Conservation (phyloP, 176 grass and related monocot species). For the Elaeis guineensis region DNA sequence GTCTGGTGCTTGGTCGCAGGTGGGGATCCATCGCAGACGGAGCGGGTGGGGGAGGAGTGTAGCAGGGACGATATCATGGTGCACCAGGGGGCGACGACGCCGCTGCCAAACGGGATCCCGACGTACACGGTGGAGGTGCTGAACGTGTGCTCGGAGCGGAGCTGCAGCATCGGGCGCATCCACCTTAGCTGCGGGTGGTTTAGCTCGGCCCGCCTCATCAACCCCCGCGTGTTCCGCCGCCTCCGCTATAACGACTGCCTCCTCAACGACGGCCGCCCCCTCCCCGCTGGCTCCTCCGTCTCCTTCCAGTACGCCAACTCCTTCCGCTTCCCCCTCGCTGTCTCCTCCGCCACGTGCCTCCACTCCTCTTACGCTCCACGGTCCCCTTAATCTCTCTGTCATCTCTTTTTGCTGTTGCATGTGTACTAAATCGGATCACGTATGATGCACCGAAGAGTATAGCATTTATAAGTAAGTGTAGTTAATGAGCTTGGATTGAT, state of each 20-base stretch:
- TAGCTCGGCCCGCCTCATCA: conserved; percentile 71
- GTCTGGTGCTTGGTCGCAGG: too few relatives aligned
- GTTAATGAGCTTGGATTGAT: too few relatives aligned
- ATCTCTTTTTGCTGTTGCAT: not conserved
- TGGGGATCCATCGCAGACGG: not conserved
- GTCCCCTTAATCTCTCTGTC: conserved; percentile 7
- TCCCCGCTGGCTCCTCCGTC: conserved; percentile 47
- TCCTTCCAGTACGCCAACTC: conserved; percentile 94
- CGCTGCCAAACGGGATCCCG: conserved; percentile 43
- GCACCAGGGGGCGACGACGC: conserved; percentile 37
- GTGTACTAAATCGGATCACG: too few relatives aligned
- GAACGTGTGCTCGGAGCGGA: conserved; percentile 38
- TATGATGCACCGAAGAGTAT: too few relatives aligned
- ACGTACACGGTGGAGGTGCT: conserved; percentile 77
- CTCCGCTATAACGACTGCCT: conserved; percentile 68
- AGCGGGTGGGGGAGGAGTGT: conserved; percentile 24
- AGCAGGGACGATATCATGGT: conserved; percentile 41
- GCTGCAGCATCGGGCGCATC: conserved; percentile 49
- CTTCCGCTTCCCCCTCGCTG: conserved; percentile 24
- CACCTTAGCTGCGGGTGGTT: conserved; percentile 92
- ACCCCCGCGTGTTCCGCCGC: conserved; percentile 71
- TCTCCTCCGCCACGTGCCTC: conserved; percentile 27
- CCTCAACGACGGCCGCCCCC: conserved; percentile 62
- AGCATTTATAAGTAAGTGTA: too few relatives aligned
- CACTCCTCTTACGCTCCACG: not conserved